These are phyloP conservation scores for Plicaturopsis crispa DNA, from an alignment of 768 basidiomycete species.

Conservation along the genomic window DNA sequence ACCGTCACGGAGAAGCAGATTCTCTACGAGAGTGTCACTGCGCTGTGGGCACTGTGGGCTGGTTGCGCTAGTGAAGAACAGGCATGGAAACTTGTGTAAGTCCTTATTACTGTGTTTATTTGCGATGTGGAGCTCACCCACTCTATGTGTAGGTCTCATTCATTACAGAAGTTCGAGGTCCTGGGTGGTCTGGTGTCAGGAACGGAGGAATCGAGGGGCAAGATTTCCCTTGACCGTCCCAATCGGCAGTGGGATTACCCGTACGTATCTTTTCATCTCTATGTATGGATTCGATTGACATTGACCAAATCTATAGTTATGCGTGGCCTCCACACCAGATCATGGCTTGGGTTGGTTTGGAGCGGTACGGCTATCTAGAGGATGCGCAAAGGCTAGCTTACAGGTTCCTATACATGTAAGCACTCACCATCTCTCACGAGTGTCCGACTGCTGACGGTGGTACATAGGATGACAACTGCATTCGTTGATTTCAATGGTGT, in stretches of 20 bases:
- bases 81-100: constrained; percentile 87
- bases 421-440: neutral
- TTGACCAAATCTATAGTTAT: neutral
- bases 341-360: constrained; percentile 96
- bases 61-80: constrained; percentile 97
- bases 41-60: constrained; percentile 96
- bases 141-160: constrained; percentile 51
- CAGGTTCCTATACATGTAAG: constrained; percentile 94
- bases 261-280: constrained; percentile 34
- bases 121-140: constrained; percentile 12
- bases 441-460: neutral
- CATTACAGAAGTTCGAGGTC: constrained; percentile 93
- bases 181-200: constrained; percentile 93
- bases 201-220: constrained; percentile 93
- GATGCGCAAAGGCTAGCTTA: constrained; percentile 93
- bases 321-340: constrained; percentile 91
- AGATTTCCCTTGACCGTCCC: constrained; percentile 91
- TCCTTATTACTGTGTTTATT: constrained; percentile 13
- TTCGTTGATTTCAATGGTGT: constrained; percentile 98
- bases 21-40: constrained; percentile 94
- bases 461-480: constrained; percentile 79
- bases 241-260: constrained; percentile 99
- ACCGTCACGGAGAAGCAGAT: constrained; percentile 87
- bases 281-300: constrained; percentile 1
- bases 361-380: constrained; percentile 91